Conservation (phyloP, 148 eudicot species). For the Bassia scoparia region DNA sequence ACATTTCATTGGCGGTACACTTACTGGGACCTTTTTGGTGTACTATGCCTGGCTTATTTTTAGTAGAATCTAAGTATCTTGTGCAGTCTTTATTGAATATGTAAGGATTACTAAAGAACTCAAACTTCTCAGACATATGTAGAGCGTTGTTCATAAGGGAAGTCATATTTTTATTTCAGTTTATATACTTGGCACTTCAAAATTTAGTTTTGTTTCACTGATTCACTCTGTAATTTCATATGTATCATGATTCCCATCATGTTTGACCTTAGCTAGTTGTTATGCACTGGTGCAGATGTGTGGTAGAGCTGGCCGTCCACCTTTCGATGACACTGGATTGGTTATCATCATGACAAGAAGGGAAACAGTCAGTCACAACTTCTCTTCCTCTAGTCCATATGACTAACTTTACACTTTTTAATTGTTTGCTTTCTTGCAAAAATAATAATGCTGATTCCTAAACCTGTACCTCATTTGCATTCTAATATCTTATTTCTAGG, state of each 20-base stretch:
- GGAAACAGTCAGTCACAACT: constrained; percentile 59
- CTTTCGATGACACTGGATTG: constrained; percentile 94
- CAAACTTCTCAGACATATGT: constrained; percentile 3
- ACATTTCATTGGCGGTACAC: not conserved
- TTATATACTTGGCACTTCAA: no score
- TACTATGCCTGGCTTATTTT: not conserved
- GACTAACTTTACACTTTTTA: not conserved
- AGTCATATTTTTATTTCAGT: not conserved
- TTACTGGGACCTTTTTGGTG: not conserved
- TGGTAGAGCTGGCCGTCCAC: constrained; percentile 99
- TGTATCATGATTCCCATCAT: not conserved
- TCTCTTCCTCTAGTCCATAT: constrained; percentile 1
- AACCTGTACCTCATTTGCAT: constrained; percentile 16
- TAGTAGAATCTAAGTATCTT: not conserved
- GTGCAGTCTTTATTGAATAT: not conserved
- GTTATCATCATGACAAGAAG: constrained; percentile 98
- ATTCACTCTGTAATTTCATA: not conserved
- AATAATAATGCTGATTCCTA: not conserved
- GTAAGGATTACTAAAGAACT: not conserved
- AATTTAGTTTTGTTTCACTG: no score
- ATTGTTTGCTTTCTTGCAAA: not conserved
- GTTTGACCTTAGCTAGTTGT: not conserved
- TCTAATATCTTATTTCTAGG: constrained; percentile 40
- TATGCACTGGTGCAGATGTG: constrained; percentile 67
- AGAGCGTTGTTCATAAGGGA: not conserved